Evolutionary conservation across 225 moss, liverwort and hornwort genomes (phyloP).

Genomic region (Bryum argenteum): DNA sequence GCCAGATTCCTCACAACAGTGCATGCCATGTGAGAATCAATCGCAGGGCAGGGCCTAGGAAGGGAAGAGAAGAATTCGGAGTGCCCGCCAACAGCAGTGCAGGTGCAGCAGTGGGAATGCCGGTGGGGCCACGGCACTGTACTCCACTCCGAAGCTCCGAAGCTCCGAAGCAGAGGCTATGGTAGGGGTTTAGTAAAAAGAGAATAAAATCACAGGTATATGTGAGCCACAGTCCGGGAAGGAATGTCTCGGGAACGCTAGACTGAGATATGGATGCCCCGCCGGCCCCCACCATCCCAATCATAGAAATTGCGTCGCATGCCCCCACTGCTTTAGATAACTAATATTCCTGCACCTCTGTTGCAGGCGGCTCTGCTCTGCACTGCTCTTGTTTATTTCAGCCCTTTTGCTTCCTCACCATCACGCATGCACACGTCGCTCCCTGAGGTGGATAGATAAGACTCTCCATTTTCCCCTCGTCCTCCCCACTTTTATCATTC

Average conservation of each 20-base stretch:
- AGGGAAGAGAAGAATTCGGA: not conserved
- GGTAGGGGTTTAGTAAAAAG: not conserved
- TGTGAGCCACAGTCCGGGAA: conserved; percentile 9
- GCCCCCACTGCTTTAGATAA: not conserved
- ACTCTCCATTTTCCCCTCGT: not conserved
- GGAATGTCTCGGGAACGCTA: conserved; percentile 46
- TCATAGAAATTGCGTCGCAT: conserved; percentile 28
- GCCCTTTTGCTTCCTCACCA: conserved; percentile 29
- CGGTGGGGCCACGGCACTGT: not conserved
- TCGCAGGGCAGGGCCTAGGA: too few species aligned
- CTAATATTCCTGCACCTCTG: not conserved
- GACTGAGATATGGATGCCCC: conserved; percentile 32
- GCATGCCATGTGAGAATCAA: not conserved
- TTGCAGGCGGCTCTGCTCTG: not conserved
- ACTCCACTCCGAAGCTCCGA: too few species aligned
- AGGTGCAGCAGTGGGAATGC: not conserved
- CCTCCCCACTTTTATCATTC: too few species aligned
- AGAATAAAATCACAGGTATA: conserved; percentile 42
- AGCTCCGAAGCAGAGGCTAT: too few species aligned
- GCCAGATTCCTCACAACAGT: not conserved
- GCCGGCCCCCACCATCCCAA: conserved; percentile 16
- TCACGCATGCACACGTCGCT: conserved; percentile 29
- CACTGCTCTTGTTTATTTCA: not conserved
- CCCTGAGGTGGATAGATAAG: conserved; percentile 52
- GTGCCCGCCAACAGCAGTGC: conserved; percentile 19